Evolutionary conservation across 2,329 filamentous ascomycete genomes (phyloP).

Genomic region (Verticillium zaregamsianum): DNA sequence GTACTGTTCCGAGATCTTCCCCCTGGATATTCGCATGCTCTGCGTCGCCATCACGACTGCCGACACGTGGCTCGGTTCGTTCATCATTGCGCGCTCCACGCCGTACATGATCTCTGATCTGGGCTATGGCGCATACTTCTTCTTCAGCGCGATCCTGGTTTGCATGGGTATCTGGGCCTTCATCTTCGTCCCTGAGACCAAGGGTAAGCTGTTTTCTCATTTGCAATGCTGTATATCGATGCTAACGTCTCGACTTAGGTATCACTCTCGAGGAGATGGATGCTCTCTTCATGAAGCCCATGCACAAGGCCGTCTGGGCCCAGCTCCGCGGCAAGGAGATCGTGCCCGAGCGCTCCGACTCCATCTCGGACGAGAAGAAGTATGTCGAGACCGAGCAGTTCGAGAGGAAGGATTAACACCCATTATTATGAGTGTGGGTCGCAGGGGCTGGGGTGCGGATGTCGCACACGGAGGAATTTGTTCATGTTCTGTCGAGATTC

Average conservation of each 20-base stretch:
- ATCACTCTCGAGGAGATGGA: slow-evolving; percentile 46
- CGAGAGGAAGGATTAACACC: not conserved
- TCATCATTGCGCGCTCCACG: slow-evolving; percentile 33
- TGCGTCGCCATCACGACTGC: slow-evolving; percentile 28
- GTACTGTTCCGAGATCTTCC: slow-evolving; percentile 45
- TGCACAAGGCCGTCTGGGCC: slow-evolving; percentile 26
- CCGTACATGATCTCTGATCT: slow-evolving; percentile 36
- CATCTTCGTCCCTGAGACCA: slow-evolving; percentile 49
- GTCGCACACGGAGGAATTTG: not conserved
- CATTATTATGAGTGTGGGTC: not conserved
- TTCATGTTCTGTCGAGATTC: not conserved
- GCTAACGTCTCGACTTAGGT: slow-evolving; percentile 9
- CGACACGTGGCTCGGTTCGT: slow-evolving; percentile 33
- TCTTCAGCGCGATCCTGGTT: slow-evolving; percentile 45
- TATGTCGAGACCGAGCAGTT: slow-evolving; percentile 1
- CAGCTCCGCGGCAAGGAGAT: slow-evolving; percentile 13
- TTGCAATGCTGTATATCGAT: not conserved
- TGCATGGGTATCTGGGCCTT: slow-evolving; percentile 41
- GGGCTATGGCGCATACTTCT: slow-evolving; percentile 48
- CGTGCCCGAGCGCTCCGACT: slow-evolving; percentile 3
- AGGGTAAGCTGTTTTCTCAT: slow-evolving; percentile 24
- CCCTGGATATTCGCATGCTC: slow-evolving; percentile 28
- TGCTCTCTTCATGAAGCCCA: slow-evolving; percentile 21
- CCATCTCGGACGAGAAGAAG: slow-evolving; percentile 9
- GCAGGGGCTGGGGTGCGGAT: not conserved